A percentile compares a stretch with the other conserved stretches of the same genome.
These are phyloP conservation scores for Nakaseomyces sp. DNA, from an alignment of 1,139 yeast species.

Conservation along the genomic window DNA sequence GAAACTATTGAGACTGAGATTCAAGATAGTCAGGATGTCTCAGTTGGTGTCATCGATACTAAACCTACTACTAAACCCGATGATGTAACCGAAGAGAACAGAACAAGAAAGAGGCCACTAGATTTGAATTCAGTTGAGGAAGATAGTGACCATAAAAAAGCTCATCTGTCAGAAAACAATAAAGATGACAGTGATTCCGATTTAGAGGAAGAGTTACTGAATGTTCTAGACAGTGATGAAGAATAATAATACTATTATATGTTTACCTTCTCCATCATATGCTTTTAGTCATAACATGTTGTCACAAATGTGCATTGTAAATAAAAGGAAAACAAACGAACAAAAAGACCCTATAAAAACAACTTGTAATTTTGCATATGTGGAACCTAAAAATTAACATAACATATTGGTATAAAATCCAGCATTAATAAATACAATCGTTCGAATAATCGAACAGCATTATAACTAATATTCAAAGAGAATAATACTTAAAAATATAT, in stretches of 20 bases:
- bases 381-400: too few relatives aligned
- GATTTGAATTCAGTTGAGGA: slow-evolving; percentile 7
- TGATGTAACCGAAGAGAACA: not conserved
- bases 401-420: too few relatives aligned
- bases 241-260: too few relatives aligned
- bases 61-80: too few relatives aligned
- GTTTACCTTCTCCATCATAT: too few relatives aligned
- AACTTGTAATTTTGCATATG: too few relatives aligned
- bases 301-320: not conserved
- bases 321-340: not conserved
- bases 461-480: not conserved
- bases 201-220: slow-evolving; percentile 34
- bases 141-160: slow-evolving; percentile 8
- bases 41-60: too few relatives aligned
- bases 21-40: too few relatives aligned
- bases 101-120: not conserved
- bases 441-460: too few relatives aligned
- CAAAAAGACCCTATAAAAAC: too few relatives aligned
- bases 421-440: too few relatives aligned
- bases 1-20: slow-evolving; percentile 1
- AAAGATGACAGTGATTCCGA: slow-evolving; percentile 30
- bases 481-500: not conserved
- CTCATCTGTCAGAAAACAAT: slow-evolving; percentile 3
- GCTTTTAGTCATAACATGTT: not conserved
- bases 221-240: slow-evolving; percentile 22